phyloP scores from a whole-genome alignment of 2,329 filamentous ascomycete species.

The Epichloe sibirici region DNA sequence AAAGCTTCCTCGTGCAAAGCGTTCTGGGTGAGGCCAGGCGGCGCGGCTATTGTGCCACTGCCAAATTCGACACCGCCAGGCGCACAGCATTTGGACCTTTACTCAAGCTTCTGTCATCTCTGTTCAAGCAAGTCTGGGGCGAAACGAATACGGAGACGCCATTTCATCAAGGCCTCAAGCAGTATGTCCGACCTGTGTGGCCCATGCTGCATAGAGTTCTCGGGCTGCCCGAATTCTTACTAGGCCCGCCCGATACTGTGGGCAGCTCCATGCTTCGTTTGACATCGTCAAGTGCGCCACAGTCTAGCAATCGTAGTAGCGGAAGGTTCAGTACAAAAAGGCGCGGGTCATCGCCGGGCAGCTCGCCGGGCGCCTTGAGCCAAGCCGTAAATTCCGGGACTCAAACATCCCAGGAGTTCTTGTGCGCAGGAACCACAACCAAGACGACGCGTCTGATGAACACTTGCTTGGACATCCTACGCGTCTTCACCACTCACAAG shows the following conservation, averaged over 20 bases:
- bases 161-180: constrained; percentile 49
- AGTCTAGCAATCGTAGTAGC: constrained; percentile 14
- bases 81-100: constrained; percentile 51
- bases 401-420: constrained; percentile 46
- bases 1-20: constrained; percentile 52
- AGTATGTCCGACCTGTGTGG: constrained; percentile 53
- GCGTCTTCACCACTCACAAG: constrained; percentile 70
- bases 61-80: constrained; percentile 52
- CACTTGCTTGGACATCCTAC: constrained; percentile 74
- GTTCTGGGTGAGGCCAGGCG: constrained; percentile 48
- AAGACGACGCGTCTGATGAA: constrained; percentile 70
- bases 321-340: constrained; percentile 24
- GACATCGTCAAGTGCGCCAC: constrained; percentile 1
- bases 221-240: constrained; percentile 57
- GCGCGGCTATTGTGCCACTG: constrained; percentile 51
- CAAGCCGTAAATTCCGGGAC: constrained; percentile 26
- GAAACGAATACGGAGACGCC: constrained; percentile 53
- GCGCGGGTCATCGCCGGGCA: constrained; percentile 37
- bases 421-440: constrained; percentile 44
- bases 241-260: constrained; percentile 34
- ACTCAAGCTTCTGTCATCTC: constrained; percentile 50
- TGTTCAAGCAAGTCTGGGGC: constrained; percentile 57
- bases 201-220: constrained; percentile 49
- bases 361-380: constrained; percentile 25
- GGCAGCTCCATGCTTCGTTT: constrained; percentile 5